phyloP scores from a whole-genome alignment of 495 filamentous ascomycete genomes.

The Daldinia decipiens region DNA sequence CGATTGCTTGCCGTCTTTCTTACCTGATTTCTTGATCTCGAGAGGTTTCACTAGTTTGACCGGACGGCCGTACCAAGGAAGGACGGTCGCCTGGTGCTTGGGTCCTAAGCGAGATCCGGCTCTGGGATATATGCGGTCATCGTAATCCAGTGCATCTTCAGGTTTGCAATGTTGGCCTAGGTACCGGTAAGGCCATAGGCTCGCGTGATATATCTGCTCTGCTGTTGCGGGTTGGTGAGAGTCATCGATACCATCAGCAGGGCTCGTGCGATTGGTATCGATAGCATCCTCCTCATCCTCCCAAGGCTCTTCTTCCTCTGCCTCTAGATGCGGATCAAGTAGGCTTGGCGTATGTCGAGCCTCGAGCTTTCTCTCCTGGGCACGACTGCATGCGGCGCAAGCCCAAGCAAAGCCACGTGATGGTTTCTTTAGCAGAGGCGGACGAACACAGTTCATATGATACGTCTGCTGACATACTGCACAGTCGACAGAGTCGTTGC shows the following conservation, averaged over 20 bases:
- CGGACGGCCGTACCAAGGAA: slow-evolving; percentile 82
- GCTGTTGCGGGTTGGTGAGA: slow-evolving; percentile 77
- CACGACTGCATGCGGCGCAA: slow-evolving; percentile 93
- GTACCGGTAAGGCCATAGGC: slow-evolving; percentile 96
- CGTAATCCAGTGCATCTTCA: slow-evolving; percentile 96
- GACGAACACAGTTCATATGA: slow-evolving; percentile 98
- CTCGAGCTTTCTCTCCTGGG: slow-evolving; percentile 91
- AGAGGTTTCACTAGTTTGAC: slow-evolving; percentile 89
- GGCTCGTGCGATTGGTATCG: slow-evolving; percentile 67
- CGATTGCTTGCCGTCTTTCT: slow-evolving; percentile 73
- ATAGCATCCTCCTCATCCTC: slow-evolving; percentile 80
- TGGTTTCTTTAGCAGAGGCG: slow-evolving; percentile 93
- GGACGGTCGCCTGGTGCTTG: slow-evolving; percentile 88
- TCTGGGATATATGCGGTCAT: slow-evolving; percentile 96
- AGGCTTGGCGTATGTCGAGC: slow-evolving; percentile 82
- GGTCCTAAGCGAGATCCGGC: slow-evolving; percentile 93
- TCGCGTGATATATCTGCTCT: slow-evolving; percentile 90
- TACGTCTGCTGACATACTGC: slow-evolving; percentile 94
- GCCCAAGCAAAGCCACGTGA: slow-evolving; percentile 98
- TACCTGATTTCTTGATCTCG: slow-evolving; percentile 78
- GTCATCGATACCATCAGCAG: slow-evolving; percentile 64
- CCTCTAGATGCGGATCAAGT: slow-evolving; percentile 65
- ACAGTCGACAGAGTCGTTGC: slow-evolving; percentile 95
- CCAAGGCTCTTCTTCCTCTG: slow-evolving; percentile 82
- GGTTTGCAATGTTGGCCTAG: slow-evolving; percentile 94